Evolutionary conservation across 2,329 filamentous ascomycete genomes (phyloP).

Genomic region (Penicillium sp.): DNA sequence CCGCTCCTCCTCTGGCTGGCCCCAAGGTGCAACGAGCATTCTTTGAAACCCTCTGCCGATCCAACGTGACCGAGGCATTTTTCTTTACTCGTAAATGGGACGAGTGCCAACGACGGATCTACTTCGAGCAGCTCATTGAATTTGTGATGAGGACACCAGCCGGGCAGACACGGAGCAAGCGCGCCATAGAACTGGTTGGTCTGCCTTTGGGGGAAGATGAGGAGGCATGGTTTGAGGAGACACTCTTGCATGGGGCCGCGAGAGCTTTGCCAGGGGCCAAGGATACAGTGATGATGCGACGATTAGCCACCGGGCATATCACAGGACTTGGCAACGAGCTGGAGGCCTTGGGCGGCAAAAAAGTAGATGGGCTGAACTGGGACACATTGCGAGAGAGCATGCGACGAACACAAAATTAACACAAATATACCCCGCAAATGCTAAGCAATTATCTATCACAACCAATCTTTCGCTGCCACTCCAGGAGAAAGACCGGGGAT

Average conservation of each 20-base stretch:
- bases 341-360: slow-evolving; percentile 39
- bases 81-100: slow-evolving; percentile 64
- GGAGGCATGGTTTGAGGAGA: slow-evolving; percentile 68
- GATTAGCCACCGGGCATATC: slow-evolving; percentile 58
- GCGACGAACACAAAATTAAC: slow-evolving; percentile 20
- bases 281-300: slow-evolving; percentile 69
- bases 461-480: no score
- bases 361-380: slow-evolving; percentile 49
- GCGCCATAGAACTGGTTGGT: slow-evolving; percentile 64
- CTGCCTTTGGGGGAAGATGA: slow-evolving; percentile 66
- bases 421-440: slow-evolving; percentile 3
- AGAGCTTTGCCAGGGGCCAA: slow-evolving; percentile 59
- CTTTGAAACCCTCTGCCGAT: slow-evolving; percentile 61
- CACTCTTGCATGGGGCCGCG: slow-evolving; percentile 59
- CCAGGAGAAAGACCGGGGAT: no score
- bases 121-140: slow-evolving; percentile 62
- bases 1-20: slow-evolving; percentile 64
- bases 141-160: slow-evolving; percentile 47
- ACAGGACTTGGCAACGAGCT: slow-evolving; percentile 28
- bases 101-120: slow-evolving; percentile 53
- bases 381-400: slow-evolving; percentile 40
- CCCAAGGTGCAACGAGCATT: slow-evolving; percentile 58
- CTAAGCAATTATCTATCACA: no score
- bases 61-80: slow-evolving; percentile 66
- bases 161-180: slow-evolving; percentile 43